Conservation (phyloP, 163 green algal genomes). For the Volvox carteri region DNA sequence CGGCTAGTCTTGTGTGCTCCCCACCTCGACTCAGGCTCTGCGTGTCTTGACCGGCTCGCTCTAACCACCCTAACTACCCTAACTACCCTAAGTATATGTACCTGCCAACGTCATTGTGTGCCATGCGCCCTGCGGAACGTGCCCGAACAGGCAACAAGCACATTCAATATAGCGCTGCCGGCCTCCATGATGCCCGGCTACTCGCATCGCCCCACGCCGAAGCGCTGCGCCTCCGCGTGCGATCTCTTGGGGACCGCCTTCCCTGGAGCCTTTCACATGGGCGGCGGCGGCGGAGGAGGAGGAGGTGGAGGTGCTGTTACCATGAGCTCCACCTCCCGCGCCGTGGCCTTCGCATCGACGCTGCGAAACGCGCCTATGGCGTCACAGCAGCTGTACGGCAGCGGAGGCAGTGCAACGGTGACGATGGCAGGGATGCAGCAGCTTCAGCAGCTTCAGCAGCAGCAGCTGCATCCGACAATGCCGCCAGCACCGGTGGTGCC, state of each 20-base stretch:
- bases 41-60: too few relatives aligned
- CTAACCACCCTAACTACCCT: too few relatives aligned
- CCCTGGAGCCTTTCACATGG: too few relatives aligned
- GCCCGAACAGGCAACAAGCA: conserved; percentile 26
- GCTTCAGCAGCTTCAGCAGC: too few relatives aligned
- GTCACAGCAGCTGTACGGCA: conserved; percentile 1
- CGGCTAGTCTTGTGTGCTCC: too few relatives aligned
- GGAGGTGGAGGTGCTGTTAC: not conserved
- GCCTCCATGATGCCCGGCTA: not conserved
- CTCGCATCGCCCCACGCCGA: not conserved
- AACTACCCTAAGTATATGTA: too few relatives aligned
- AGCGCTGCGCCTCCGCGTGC: conserved; percentile 5
- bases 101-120: not conserved
- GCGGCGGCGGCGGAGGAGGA: not conserved
- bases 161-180: conserved; percentile 16
- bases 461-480: not conserved
- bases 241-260: too few relatives aligned
- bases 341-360: conserved; percentile 12
- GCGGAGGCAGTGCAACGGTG: not conserved
- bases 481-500: not conserved
- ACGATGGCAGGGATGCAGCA: not conserved
- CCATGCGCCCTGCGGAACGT: too few relatives aligned
- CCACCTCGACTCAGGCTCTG: too few relatives aligned
- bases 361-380: conserved; percentile 15
- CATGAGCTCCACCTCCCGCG: not conserved